Evolutionary conservation across 169 alveolate species (phyloP).

Genomic region (Plasmodium chabaudi): DNA sequence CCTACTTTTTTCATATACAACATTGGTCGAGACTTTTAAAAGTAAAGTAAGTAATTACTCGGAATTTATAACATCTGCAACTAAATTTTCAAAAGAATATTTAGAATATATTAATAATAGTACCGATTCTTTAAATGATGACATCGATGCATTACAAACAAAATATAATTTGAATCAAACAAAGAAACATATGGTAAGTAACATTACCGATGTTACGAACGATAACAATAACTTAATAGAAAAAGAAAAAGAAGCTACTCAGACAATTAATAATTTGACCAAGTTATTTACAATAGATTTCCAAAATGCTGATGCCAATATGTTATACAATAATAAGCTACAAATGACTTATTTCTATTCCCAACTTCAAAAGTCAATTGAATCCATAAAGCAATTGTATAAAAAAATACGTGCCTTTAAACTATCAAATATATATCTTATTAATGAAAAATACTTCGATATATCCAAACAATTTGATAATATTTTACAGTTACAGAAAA

Average conservation of each 20-base stretch:
- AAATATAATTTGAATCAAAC: not conserved
- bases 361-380: no score
- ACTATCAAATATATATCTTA: not conserved
- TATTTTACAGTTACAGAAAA: not conserved
- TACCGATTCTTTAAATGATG: not conserved
- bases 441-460: not conserved
- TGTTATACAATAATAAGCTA: no score
- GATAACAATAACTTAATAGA: not conserved
- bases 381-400: not conserved
- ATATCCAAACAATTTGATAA: not conserved
- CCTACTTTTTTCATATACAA: constrained; percentile 1
- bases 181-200: not conserved
- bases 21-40: not conserved
- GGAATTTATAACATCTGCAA: not conserved
- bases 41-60: not conserved
- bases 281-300: no score
- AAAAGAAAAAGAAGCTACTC: not conserved
- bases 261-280: no score
- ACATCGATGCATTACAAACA: constrained; percentile 9
- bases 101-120: not conserved
- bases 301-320: no score
- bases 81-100: not conserved
- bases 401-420: not conserved
- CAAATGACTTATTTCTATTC: no score
- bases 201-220: not conserved